Evolutionary conservation across 805 yeast genomes (phyloP), one percentile per base, ranked within the genome.

Genomic region (Schwanniomyces sp.): DNA sequence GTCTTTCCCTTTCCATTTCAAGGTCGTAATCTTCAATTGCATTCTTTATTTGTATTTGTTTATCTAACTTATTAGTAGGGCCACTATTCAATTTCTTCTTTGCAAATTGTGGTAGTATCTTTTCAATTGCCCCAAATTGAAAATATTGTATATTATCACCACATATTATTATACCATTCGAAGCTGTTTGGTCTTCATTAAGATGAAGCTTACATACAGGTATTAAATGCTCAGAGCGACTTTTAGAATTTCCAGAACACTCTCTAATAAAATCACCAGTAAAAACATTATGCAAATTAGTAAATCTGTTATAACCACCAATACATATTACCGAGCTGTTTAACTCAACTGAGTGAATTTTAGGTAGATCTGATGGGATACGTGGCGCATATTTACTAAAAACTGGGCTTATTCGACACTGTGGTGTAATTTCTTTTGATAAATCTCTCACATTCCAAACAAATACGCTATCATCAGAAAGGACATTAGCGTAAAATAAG

Each of bases 91-190:
- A 52, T 45, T 56, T 53, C 47, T 53, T 56, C 41, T 57, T 54
- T 36, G 48, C 34, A 12, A 18, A 8, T 27, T 17, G 44, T 7
- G 36, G 18, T 16, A 16, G 8, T 9, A 32, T 16, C 41, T 43
- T 48, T 25, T 27, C 44, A n/a, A 41, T 18, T 17, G 70, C 73
- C 1, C 81, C 82, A 62, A 76, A 72, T 46, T 70, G 73, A 53
- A 79, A 79, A 52, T 74, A 74, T 49, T 77, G 81, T 1, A 75
- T 61, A 2, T 64, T 52, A 25, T 75, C 69, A 0, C 78, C 80
- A 51, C 72, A 64, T 1, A 69, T 52, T 2, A 74, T 57, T 1
- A 78, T 52, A 7, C 83, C 82, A 34, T 61, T 61, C 6, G 70
- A 54, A 3, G 59, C 55, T 17, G 39, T 41, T 14, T 54, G 58